Evolutionary conservation across 371 early-diverging fungal species (phyloP).

Genomic region (Antonospora locustae): DNA sequence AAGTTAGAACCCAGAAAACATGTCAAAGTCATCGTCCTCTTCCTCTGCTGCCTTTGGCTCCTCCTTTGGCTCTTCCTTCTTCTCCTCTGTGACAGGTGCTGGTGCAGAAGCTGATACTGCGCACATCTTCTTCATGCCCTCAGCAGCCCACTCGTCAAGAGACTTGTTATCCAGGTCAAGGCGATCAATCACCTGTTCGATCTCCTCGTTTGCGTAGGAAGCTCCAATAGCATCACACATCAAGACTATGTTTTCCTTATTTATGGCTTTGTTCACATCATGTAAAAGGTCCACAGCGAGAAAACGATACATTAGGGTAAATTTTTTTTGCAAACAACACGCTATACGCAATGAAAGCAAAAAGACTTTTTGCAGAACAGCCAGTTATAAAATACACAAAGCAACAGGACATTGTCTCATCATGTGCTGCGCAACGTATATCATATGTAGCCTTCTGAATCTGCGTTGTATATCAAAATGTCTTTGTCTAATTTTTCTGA

Average conservation of each 20-base stretch:
- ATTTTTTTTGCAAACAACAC: too few species aligned
- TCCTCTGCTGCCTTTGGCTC: constrained; percentile 7
- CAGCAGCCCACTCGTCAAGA: neutral
- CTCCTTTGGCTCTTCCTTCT: neutral
- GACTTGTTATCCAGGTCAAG: neutral
- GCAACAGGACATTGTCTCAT: too few species aligned
- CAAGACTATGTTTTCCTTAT: neutral
- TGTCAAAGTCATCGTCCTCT: constrained; percentile 8
- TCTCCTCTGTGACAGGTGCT: neutral
- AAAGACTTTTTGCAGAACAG: too few species aligned
- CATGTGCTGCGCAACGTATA: too few species aligned
- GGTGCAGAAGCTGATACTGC: constrained; percentile 1
- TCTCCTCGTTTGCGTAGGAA: neutral
- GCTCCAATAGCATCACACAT: neutral
- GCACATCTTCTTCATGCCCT: neutral
- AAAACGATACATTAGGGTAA: too few species aligned
- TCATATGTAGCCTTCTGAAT: too few species aligned
- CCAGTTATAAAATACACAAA: too few species aligned
- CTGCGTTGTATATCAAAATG: too few species aligned
- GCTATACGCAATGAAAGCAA: too few species aligned
- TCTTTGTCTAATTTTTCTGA: too few species aligned
- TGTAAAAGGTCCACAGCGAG: too few species aligned
- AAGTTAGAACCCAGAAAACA: constrained; percentile 2
- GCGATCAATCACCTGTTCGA: neutral
- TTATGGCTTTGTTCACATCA: neutral